Conservation (phyloP, 2,329 filamentous ascomycete genomes). For the Apiospora aurea region DNA sequence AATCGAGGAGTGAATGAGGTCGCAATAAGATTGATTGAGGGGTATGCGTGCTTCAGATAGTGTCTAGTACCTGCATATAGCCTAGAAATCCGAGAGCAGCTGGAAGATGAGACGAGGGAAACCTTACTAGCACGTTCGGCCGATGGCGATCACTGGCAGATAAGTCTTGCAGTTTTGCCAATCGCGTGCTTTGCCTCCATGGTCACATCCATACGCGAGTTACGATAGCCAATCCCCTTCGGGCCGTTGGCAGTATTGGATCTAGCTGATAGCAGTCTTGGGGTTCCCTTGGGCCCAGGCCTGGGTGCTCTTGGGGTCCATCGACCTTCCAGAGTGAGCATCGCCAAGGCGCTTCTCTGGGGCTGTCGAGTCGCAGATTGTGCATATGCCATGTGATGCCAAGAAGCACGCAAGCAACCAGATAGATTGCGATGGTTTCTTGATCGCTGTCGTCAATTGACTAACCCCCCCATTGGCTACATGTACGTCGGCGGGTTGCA, state of each 20-base stretch:
- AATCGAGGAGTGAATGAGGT: background rate
- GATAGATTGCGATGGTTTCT: background rate
- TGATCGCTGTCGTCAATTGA: background rate
- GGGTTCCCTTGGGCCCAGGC: background rate
- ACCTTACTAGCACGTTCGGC: too few relatives aligned
- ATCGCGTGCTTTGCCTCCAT: slow-evolving; percentile 15
- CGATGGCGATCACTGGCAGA: background rate
- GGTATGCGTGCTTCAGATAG: too few relatives aligned
- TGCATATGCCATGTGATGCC: background rate
- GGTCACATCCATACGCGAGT: background rate
- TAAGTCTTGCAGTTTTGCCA: background rate
- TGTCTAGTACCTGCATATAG: background rate
- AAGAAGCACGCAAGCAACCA: slow-evolving; percentile 6
- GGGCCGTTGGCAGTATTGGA: background rate
- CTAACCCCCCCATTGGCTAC: background rate
- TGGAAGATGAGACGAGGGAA: too few relatives aligned
- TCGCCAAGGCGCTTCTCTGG: background rate
- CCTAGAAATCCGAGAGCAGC: background rate
- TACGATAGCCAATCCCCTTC: background rate
- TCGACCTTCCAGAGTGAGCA: slow-evolving; percentile 3
- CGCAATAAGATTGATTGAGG: background rate
- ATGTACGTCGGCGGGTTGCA: background rate
- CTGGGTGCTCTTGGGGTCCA: background rate
- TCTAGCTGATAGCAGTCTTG: background rate
- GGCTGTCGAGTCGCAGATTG: background rate